Evolutionary conservation across 73 alveolate species (phyloP), one percentile per base, ranked within the genome.

Genomic region (Symbiodinium pilosum): DNA sequence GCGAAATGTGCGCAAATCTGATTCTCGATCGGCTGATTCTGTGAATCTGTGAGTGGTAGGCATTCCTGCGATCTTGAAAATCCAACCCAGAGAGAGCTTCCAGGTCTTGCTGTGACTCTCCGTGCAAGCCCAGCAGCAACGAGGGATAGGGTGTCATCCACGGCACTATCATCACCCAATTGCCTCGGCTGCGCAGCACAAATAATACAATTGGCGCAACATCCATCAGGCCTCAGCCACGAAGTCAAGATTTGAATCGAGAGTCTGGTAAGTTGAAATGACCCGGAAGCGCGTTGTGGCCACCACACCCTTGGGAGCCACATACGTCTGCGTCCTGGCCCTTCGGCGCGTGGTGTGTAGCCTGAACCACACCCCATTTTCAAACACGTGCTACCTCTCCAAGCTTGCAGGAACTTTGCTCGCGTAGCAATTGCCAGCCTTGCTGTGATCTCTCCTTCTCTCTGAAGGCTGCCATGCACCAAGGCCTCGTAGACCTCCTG

Each of bases 1-100:
- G 92, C 92, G 69, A 83, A 83, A 38, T 83, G 92, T 41, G 92
- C 56, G 51, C 92, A 52, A 34, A 83, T 83, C 92, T 83, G 92
- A 52, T 83, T 44, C 39, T 41, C n/a, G 40, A 83, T 38, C n/a
- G n/a, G n/a, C n/a, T n/a, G n/a, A n/a, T n/a, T n/a, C n/a, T n/a
- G n/a, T n/a, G n/a, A n/a, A n/a, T 4, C 51, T 36, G 92, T 83
- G 41, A 52, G 43, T 30, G 92, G 51, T 30, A 38, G 11, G 92
- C 92, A 83, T 20, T 83, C 92, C 92, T 83, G 52, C 28, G 64
- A 26, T 24, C 32, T 28, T 0, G 32, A 11, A 77, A 77, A 32
- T 77, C 34, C 69, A 41, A 42, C 32, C 73, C 73, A 54, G 1
- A 26, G 20, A 30, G 73, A 12, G 20, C 32, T n/a, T 54, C 26